These are phyloP conservation scores for Tolypocladium sp. DNA, from an alignment of 2,329 filamentous ascomycete genomes.

Conservation along the genomic window DNA sequence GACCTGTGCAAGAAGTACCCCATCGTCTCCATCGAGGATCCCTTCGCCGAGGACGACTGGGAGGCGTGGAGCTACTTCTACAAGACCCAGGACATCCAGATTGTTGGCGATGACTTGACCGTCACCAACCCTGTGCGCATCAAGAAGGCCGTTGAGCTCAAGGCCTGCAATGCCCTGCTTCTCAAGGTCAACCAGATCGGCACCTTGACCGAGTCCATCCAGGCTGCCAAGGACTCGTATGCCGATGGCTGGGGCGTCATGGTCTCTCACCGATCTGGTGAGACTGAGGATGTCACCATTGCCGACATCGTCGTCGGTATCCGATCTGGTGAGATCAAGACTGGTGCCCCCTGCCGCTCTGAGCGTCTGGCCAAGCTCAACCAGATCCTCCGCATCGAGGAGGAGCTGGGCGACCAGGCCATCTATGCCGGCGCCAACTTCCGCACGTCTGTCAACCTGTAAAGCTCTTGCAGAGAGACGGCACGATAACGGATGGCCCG, in stretches of 20 bases:
- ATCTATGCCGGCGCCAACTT: slow-evolving; percentile 89
- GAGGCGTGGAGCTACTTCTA: slow-evolving; percentile 99
- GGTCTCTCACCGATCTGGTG: slow-evolving; percentile 97
- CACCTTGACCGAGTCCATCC: slow-evolving; percentile 96
- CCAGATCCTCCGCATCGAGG: slow-evolving; percentile 99
- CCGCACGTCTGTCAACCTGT: slow-evolving; percentile 83
- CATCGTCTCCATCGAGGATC: slow-evolving; percentile 97
- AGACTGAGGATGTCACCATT: slow-evolving; percentile 99
- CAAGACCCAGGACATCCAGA: slow-evolving; percentile 97
- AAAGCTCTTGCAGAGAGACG: slow-evolving; percentile 24
- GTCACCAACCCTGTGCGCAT: slow-evolving; percentile 98
- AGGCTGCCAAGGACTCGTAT: slow-evolving; percentile 98
- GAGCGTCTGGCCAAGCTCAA: slow-evolving; percentile 99
- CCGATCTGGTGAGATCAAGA: slow-evolving; percentile 97
- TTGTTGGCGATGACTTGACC: slow-evolving; percentile 96
- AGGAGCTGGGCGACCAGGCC: slow-evolving; percentile 89
- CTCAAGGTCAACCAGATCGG: slow-evolving; percentile 99
- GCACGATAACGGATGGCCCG: background rate
- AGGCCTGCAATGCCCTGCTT: slow-evolving; percentile 95
- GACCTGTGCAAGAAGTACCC: slow-evolving; percentile 88
- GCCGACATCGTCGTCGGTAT: slow-evolving; percentile 96
- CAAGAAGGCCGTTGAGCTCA: slow-evolving; percentile 99
- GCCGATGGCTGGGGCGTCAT: slow-evolving; percentile 96
- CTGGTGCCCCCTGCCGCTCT: slow-evolving; percentile 88
- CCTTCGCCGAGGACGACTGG: slow-evolving; percentile 99